phyloP scores from a whole-genome alignment of 768 basidiomycete species.

The Suillus bovinus region DNA sequence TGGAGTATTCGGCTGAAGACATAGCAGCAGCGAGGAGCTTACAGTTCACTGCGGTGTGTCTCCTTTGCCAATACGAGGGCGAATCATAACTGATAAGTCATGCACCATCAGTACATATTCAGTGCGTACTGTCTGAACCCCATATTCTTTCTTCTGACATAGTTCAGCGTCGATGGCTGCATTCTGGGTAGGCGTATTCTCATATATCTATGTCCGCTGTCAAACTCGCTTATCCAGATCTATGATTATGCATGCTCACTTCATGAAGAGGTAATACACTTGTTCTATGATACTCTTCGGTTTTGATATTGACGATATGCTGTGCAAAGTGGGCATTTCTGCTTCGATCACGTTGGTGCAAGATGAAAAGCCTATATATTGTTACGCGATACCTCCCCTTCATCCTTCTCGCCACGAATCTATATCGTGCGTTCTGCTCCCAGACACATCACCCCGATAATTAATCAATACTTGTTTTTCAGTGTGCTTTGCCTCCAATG shows the following conservation, averaged over 20 bases:
- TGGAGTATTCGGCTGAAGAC: too few species aligned
- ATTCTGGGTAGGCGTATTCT: not conserved
- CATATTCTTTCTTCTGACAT: not conserved
- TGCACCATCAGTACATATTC: not conserved
- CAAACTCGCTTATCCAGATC: not conserved
- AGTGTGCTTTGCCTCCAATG: not conserved
- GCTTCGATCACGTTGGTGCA: not conserved
- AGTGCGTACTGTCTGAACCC: not conserved
- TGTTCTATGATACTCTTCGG: not conserved
- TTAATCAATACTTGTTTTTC: not conserved
- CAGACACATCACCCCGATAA: not conserved
- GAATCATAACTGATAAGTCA: not conserved
- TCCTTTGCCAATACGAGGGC: too few species aligned
- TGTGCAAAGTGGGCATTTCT: not conserved
- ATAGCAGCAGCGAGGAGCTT: too few species aligned
- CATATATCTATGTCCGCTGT: not conserved
- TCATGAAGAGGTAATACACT: not conserved
- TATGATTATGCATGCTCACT: not conserved
- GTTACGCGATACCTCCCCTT: not conserved
- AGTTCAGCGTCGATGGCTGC: not conserved
- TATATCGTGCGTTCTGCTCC: not conserved
- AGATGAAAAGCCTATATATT: not conserved
- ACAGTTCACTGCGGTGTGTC: too few species aligned
- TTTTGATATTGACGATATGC: not conserved
- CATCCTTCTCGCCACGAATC: not conserved